Conservation (phyloP, 2,329 filamentous ascomycete genomes). For the Teratosphaeria nubilosa region DNA sequence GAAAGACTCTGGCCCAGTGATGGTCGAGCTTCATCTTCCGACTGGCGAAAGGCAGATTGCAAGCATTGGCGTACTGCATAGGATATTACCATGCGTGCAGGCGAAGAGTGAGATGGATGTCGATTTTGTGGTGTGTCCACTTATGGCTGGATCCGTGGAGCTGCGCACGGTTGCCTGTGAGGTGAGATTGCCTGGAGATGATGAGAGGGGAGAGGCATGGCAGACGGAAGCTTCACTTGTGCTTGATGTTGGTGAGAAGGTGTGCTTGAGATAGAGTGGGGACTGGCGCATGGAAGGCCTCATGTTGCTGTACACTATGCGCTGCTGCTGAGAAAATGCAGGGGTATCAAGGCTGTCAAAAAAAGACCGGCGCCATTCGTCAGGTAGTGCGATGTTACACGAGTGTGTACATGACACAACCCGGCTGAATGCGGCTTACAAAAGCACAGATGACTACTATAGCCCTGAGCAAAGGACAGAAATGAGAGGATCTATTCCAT, state of each 20-base stretch:
- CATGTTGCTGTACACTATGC: background rate
- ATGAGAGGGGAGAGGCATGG: background rate
- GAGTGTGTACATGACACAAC: too few relatives aligned
- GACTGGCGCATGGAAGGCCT: background rate
- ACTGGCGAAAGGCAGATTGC: background rate
- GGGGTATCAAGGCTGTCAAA: too few relatives aligned
- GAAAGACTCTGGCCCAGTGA: background rate
- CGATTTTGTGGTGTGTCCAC: slow-evolving; percentile 1
- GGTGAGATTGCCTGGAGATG: background rate
- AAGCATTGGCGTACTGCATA: background rate
- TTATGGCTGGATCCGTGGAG: background rate
- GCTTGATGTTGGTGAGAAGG: background rate
- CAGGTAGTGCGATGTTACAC: too few relatives aligned
- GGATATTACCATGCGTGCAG: background rate
- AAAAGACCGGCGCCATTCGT: too few relatives aligned
- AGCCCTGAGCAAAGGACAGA: too few relatives aligned
- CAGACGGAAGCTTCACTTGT: background rate
- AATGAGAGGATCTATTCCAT: too few relatives aligned
- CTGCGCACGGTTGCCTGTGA: background rate
- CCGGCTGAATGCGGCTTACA: too few relatives aligned
- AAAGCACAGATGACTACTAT: too few relatives aligned
- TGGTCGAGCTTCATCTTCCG: slow-evolving; percentile 1
- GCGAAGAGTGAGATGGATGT: background rate
- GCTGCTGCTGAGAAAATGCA: background rate
- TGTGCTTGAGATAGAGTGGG: background rate